phyloP scores from a whole-genome alignment of 2,329 filamentous ascomycete species.

The Fusarium anguioides region DNA sequence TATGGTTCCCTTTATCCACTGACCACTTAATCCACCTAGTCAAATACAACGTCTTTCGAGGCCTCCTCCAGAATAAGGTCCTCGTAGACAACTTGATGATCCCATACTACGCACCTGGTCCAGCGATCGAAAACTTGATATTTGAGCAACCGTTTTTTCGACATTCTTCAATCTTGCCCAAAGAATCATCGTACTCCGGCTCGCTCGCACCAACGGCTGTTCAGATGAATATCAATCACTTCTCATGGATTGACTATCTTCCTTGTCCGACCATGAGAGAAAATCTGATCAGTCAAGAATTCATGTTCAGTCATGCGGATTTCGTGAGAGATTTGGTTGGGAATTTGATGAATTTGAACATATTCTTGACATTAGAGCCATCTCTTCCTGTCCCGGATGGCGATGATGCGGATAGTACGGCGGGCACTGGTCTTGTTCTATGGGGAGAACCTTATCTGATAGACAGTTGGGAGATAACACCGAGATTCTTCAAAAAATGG shows the following conservation, averaged over 20 bases:
- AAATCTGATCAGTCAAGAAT: not conserved
- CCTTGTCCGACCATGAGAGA: not conserved
- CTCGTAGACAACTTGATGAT: not conserved
- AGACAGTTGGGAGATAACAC: not conserved
- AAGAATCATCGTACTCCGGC: not conserved
- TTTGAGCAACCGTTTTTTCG: not conserved
- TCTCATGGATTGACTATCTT: not conserved
- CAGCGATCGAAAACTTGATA: not conserved
- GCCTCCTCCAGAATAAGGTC: not conserved
- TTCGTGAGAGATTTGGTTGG: not conserved
- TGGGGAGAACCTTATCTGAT: not conserved
- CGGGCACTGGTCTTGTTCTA: not conserved
- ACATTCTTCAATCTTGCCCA: not conserved
- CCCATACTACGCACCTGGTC: not conserved
- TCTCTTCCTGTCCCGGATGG: fast-evolving
- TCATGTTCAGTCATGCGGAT: not conserved
- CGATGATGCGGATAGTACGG: fast-evolving
- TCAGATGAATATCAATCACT: not conserved
- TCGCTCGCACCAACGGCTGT: not conserved
- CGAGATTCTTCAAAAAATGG: not conserved
- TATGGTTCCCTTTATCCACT: not conserved
- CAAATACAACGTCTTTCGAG: not conserved
- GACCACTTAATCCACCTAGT: not conserved
- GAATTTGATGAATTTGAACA: not conserved
- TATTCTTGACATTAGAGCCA: not conserved